Evolutionary conservation across 352 stramenopile genomes (phyloP).

Genomic region (Pythium volutum): DNA sequence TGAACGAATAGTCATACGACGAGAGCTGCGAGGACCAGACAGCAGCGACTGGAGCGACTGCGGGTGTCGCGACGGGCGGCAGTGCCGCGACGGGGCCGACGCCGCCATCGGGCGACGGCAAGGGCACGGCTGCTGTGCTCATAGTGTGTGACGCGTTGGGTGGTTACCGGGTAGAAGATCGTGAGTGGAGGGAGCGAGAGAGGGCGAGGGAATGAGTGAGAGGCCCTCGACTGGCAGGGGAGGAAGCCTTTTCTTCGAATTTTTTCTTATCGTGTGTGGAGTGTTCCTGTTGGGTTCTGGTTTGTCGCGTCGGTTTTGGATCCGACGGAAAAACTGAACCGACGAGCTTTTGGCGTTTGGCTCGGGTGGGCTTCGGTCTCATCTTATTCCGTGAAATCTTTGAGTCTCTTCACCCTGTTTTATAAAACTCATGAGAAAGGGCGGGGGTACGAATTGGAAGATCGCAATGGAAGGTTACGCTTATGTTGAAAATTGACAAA

Average conservation of each 20-base stretch:
- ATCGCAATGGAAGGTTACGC: conserved; percentile 1
- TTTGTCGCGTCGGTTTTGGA: background rate
- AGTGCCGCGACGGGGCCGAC: background rate
- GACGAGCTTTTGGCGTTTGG: background rate
- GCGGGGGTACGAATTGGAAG: background rate
- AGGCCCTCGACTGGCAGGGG: background rate
- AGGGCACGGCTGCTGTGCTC: background rate
- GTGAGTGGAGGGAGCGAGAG: background rate
- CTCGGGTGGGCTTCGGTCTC: conserved; percentile 4
- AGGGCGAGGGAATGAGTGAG: background rate
- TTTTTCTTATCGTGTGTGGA: background rate
- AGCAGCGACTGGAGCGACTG: conserved; percentile 4
- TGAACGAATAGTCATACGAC: conserved; percentile 55
- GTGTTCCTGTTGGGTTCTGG: too few species aligned
- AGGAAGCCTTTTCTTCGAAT: conserved; percentile 10
- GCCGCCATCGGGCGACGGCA: conserved; percentile 4
- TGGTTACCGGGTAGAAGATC: background rate
- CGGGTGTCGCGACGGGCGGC: background rate
- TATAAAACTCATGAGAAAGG: conserved; percentile 4
- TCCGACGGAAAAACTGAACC: background rate
- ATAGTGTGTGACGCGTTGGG: background rate
- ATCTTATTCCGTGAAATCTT: background rate
- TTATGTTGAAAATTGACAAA: background rate
- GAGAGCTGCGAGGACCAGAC: conserved; percentile 67
- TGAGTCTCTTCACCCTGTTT: conserved; percentile 5